Evolutionary conservation across 306 rosid genomes (phyloP), one percentile per base, ranked within the genome.

Genomic region (Pueraria montana): DNA sequence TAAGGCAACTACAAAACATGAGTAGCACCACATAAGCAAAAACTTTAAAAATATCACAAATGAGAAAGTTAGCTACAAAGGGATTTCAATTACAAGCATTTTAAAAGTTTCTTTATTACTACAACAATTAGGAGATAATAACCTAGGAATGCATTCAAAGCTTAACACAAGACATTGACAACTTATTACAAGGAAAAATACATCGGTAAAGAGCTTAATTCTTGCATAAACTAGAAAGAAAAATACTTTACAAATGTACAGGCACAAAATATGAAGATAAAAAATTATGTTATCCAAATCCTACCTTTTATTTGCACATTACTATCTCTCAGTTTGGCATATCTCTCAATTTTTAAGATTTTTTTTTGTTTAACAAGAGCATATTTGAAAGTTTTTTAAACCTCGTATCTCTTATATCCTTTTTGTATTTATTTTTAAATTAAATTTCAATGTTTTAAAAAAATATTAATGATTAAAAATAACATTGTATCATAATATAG

Each of bases 1-100:
- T 93, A 77, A 92, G 98, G 84, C 98, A 93, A 81, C 98, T 95
- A 92, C 87, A 91, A 27, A 82, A 45, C 26, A 65, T 68, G 70
- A 76, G 61, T 75, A 45, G 40, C 49, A 26, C 4, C 18, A 11
- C n/a, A 74, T 79, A 32, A 77, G 82, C 14, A 52, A 76, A 84
- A 49, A 46, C n/a, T n/a, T n/a, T n/a, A 78, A 10, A 43, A 76
- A 13, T 3, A 13, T 38, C 34, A 46, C 62, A 46, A 45, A 6
- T 30, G 14, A 42, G 8, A 77, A 45, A 27, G 27, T 45, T 20
- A 38, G 30, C 68, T 36, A 48, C 14, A 14, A 40, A 77, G 56
- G 18, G 6, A 6, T 24, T 70, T 30, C 53, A 53, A 48, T 76
- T 36, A 36, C 40, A 36, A 36, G 8, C 1, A 36, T 36, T 36